phyloP scores from a whole-genome alignment of 129 eudicot genomes.

The Saposhnikovia divaricata region DNA sequence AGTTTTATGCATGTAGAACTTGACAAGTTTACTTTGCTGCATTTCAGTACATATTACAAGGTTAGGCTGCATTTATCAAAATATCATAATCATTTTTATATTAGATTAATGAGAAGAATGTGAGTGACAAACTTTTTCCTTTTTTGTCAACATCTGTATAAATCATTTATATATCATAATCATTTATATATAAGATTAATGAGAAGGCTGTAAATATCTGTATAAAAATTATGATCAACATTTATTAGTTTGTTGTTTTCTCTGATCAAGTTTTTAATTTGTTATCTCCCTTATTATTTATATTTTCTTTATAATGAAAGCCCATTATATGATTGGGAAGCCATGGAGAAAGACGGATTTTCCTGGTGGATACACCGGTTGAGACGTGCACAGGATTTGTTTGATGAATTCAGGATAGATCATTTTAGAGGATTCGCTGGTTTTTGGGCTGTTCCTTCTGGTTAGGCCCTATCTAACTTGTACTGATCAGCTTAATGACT shows the following conservation, averaged over 20 bases:
- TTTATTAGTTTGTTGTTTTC: not conserved
- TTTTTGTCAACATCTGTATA: too few species aligned
- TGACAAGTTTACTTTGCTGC: not conserved
- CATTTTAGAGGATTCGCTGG: conserved; percentile 99
- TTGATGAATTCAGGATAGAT: conserved; percentile 95
- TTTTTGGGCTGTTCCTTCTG: conserved; percentile 98
- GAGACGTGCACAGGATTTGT: conserved; percentile 73
- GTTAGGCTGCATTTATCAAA: not conserved
- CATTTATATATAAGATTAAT: too few species aligned
- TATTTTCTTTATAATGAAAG: conserved; percentile 26
- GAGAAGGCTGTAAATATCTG: too few species aligned
- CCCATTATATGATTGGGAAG: conserved; percentile 93
- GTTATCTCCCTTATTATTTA: not conserved
- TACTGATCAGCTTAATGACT: conserved; percentile 9
- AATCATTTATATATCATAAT: too few species aligned
- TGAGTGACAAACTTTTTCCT: not conserved
- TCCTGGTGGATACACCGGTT: conserved; percentile 88
- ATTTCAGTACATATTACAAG: too few species aligned
- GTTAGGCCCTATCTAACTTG: conserved; percentile 30
- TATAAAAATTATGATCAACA: not conserved
- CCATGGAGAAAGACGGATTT: conserved; percentile 79
- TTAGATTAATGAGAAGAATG: not conserved
- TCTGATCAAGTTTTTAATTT: not conserved
- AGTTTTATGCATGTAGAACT: not conserved
- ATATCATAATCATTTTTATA: not conserved